Evolutionary conservation across 1,284 basidiomycete species (phyloP).

Genomic region (Ceratobasidium theobromae): DNA sequence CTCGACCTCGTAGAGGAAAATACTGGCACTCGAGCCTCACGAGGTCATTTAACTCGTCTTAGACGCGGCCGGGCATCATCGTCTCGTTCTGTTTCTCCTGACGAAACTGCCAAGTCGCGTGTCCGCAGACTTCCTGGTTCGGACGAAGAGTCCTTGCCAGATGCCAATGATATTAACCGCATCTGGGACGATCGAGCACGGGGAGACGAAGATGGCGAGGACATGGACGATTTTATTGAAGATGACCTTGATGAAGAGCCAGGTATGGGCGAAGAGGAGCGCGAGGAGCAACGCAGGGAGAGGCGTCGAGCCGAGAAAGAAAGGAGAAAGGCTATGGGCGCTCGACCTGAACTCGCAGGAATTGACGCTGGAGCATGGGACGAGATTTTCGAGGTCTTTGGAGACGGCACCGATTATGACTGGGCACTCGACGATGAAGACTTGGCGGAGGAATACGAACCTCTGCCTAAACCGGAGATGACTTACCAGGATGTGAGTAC

Average conservation of each 20-base stretch:
- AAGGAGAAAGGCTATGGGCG: conserved; percentile 60
- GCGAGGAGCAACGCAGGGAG: conserved; percentile 71
- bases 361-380: conserved; percentile 94
- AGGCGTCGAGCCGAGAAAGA: conserved; percentile 64
- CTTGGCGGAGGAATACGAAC: conserved; percentile 56
- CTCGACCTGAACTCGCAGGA: conserved; percentile 75
- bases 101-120: conserved; percentile 60
- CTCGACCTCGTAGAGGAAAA: conserved; percentile 94
- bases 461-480: conserved; percentile 68
- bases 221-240: conserved; percentile 67
- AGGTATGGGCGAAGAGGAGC: conserved; percentile 69
- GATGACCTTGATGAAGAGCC: conserved; percentile 73
- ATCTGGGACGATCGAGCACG: conserved; percentile 85
- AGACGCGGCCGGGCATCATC: conserved; percentile 72
- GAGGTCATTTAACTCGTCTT: conserved; percentile 61
- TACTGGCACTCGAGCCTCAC: conserved; percentile 71
- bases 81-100: conserved; percentile 49
- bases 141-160: conserved; percentile 45
- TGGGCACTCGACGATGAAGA: conserved; percentile 88
- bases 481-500: conserved; percentile 83
- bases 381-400: conserved; percentile 96
- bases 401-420: conserved; percentile 94
- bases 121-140: conserved; percentile 71
- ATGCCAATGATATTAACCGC: conserved; percentile 66
- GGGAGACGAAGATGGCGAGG: conserved; percentile 63